These are phyloP conservation scores for Cordyceps fumosorosea DNA, from an alignment of 2,329 filamentous ascomycete species.

Conservation along the genomic window DNA sequence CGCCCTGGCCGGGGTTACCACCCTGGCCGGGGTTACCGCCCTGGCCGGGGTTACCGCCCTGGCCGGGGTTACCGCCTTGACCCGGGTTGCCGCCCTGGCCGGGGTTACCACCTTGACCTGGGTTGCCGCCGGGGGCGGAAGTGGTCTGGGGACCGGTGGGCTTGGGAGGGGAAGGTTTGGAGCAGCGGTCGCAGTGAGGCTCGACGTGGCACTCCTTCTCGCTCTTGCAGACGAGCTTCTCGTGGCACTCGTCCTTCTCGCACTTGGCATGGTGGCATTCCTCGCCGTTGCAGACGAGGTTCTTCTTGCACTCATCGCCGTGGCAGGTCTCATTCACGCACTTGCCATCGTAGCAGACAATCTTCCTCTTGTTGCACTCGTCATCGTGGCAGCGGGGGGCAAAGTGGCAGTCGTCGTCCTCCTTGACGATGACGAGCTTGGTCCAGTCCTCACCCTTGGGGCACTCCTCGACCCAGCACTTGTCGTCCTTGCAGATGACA, in stretches of 20 bases:
- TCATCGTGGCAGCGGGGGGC: conserved; percentile 18
- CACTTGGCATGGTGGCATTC: conserved; percentile 26
- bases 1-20: neutral
- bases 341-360: conserved; percentile 27
- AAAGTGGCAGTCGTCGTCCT: conserved; percentile 23
- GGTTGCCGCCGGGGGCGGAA: conserved; percentile 5
- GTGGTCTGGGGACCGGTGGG: conserved; percentile 4
- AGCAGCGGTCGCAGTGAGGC: conserved; percentile 17
- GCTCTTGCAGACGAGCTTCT: conserved; percentile 22
- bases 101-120: neutral
- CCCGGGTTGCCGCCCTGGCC: neutral
- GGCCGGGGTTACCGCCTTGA: too few species aligned
- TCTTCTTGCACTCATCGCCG: conserved; percentile 26
- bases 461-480: conserved; percentile 23
- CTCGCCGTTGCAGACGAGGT: conserved; percentile 26
- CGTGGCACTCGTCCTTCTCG: conserved; percentile 24
- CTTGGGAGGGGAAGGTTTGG: conserved; percentile 15
- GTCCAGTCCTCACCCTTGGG: conserved; percentile 22
- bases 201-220: conserved; percentile 21
- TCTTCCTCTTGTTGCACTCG: conserved; percentile 25
- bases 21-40: neutral
- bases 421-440: conserved; percentile 25
- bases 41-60: neutral
- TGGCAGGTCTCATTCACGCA: conserved; percentile 25
- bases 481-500: conserved; percentile 25